phyloP scores from a whole-genome alignment of 2,329 filamentous ascomycete genomes.

The Dendrostoma leiphaemia region DNA sequence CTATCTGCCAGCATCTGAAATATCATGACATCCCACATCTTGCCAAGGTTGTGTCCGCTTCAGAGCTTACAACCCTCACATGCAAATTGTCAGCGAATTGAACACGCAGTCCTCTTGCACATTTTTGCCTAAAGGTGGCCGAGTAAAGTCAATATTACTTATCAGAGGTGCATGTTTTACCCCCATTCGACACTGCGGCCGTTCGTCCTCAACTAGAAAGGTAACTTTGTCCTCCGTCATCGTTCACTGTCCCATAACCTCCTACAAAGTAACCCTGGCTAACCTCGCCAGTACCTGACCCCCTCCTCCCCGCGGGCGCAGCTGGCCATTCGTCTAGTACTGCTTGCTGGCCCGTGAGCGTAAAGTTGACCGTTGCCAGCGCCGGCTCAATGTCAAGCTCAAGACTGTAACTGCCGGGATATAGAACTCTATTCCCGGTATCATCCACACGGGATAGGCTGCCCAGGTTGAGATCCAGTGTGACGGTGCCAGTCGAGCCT shows the following conservation, averaged over 20 bases:
- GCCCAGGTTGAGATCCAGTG: constrained; percentile 44
- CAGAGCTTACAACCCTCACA: no score
- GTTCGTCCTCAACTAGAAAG: neutral
- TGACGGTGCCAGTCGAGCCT: constrained; percentile 29
- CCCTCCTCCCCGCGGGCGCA: constrained; percentile 12
- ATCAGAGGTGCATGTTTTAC: no score
- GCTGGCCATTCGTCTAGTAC: constrained; percentile 37
- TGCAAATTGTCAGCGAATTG: no score
- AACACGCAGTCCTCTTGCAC: no score
- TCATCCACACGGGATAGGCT: constrained; percentile 48
- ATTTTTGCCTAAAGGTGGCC: no score
- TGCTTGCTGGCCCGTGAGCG: constrained; percentile 40
- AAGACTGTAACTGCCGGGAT: constrained; percentile 50
- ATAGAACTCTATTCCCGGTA: constrained; percentile 48
- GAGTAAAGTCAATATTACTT: no score
- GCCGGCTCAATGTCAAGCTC: constrained; percentile 41
- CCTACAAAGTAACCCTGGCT: constrained; percentile 10
- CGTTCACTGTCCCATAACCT: constrained; percentile 10
- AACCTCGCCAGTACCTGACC: constrained; percentile 1
- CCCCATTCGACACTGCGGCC: no score
- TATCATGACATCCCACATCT: no score
- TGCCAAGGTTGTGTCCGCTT: no score
- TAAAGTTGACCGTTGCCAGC: constrained; percentile 39
- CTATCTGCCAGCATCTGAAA: no score
- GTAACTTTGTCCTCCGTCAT: neutral